A percentile compares a stretch with the other conserved stretches of the same genome.
These are phyloP conservation scores for Takakia lepidozioides DNA, from an alignment of 225 moss, liverwort and hornwort species.

Conservation along the genomic window DNA sequence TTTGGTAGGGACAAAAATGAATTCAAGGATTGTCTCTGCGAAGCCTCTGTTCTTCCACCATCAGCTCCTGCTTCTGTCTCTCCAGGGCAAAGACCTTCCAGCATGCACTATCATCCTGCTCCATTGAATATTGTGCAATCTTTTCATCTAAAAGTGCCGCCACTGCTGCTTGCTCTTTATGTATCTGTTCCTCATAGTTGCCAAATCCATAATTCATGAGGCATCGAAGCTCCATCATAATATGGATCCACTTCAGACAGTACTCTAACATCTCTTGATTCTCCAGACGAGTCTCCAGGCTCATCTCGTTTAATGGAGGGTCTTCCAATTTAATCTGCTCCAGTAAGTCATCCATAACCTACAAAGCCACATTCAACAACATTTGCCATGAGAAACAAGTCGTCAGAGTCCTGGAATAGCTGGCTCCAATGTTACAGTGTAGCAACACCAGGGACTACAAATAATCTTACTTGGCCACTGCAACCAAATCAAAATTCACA, in stretches of 20 bases:
- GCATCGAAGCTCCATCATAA: conserved; percentile 16
- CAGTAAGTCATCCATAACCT: conserved; percentile 26
- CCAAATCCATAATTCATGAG: conserved; percentile 14
- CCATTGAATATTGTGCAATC: conserved; percentile 8
- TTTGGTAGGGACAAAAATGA: too few species aligned
- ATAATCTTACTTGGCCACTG: too few species aligned
- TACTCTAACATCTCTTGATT: conserved; percentile 38
- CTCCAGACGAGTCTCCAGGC: conserved; percentile 14
- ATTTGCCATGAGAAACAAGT: too few species aligned
- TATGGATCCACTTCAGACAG: conserved; percentile 48
- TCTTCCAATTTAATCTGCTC: conserved; percentile 21
- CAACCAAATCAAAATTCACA: too few species aligned
- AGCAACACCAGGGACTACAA: too few species aligned
- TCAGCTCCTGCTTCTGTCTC: conserved; percentile 22
- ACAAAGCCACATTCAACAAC: neutral
- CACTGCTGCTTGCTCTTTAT: conserved; percentile 14
- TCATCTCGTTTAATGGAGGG: conserved; percentile 24
- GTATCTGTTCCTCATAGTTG: conserved; percentile 12
- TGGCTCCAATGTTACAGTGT: too few species aligned
- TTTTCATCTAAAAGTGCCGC: conserved; percentile 5
- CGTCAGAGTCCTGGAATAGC: too few species aligned
- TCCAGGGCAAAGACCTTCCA: conserved; percentile 33
- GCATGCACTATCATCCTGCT: conserved; percentile 13
- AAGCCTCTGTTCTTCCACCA: conserved; percentile 3
- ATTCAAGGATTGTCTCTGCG: conserved; percentile 1